Percentiles rank a stretch among this genome's conserved stretches.
These are phyloP conservation scores for Neospermospora avenae DNA, from an alignment of 2,329 filamentous ascomycete genomes.

Conservation along the genomic window DNA sequence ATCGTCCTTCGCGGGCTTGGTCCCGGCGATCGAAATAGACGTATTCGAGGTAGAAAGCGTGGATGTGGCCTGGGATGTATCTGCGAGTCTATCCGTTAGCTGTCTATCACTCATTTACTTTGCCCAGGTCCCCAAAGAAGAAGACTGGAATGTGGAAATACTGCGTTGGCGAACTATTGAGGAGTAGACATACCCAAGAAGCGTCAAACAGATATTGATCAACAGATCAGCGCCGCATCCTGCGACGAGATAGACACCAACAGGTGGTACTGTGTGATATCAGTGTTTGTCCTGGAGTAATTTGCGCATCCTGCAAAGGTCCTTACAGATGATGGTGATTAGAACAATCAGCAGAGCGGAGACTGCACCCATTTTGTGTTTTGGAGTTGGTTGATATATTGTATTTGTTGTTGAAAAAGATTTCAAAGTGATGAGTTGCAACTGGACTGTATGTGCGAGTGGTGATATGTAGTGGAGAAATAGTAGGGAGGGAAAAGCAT, in stretches of 20 bases:
- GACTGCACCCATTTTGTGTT: constrained; percentile 34
- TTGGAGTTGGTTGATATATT: not conserved
- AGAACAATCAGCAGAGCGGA: constrained; percentile 43
- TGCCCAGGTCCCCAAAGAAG: too few species aligned
- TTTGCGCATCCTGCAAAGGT: not conserved
- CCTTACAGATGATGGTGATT: constrained; percentile 45
- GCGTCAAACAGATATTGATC: constrained; percentile 41
- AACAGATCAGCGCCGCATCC: constrained; percentile 42
- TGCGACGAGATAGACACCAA: constrained; percentile 40
- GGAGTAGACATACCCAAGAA: constrained; percentile 36
- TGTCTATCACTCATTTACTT: not conserved
- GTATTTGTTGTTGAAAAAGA: not conserved
- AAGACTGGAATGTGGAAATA: not conserved
- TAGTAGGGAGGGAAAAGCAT: not conserved
- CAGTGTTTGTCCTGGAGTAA: constrained; percentile 5
- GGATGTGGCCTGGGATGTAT: constrained; percentile 36
- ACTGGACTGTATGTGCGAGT: not conserved
- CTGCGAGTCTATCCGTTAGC: constrained; percentile 43
- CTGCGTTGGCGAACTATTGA: not conserved
- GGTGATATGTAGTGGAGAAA: not conserved
- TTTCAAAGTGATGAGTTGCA: not conserved
- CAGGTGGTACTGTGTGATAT: constrained; percentile 35
- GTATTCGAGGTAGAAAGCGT: constrained; percentile 54
- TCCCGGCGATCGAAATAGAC: constrained; percentile 76
- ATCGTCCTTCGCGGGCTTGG: constrained; percentile 55